phyloP scores from a whole-genome alignment of 2,329 filamentous ascomycete genomes.

The Pestalotiopsis sp. region DNA sequence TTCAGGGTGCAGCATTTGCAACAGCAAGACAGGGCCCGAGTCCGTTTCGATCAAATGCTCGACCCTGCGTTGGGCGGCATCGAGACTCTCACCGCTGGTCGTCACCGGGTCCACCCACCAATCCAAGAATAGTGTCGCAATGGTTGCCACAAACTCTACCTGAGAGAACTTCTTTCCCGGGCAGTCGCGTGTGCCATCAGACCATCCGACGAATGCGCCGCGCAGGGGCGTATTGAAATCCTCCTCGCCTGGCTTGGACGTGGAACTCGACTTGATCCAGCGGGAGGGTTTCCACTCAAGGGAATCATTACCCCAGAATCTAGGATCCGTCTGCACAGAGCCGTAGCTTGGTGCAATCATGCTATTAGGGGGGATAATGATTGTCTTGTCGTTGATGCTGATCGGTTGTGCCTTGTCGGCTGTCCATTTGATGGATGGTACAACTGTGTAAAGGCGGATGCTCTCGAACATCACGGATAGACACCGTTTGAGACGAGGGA shows the following conservation, averaged over 20 bases:
- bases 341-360: conserved; percentile 23
- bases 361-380: conserved; percentile 19
- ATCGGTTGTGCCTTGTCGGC: conserved; percentile 1
- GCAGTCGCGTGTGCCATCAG: conserved; percentile 22
- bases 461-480: conserved; percentile 21
- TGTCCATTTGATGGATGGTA: background rate
- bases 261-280: conserved; percentile 18
- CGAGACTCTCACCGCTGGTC: conserved; percentile 18
- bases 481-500: conserved; percentile 24
- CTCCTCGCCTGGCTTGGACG: conserved; percentile 5
- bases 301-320: conserved; percentile 28
- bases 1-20: conserved; percentile 18
- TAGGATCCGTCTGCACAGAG: conserved; percentile 27
- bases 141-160: conserved; percentile 22
- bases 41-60: conserved; percentile 9
- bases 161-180: conserved; percentile 25
- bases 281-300: conserved; percentile 27
- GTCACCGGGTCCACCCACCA: conserved; percentile 25
- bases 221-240: conserved; percentile 14
- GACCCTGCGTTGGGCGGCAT: conserved; percentile 1
- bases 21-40: conserved; percentile 6
- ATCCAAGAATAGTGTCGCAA: conserved; percentile 18
- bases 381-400: background rate
- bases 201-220: conserved; percentile 22
- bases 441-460: conserved; percentile 4